phyloP scores from a whole-genome alignment of 2,329 filamentous ascomycete species.

The Alternaria panax region DNA sequence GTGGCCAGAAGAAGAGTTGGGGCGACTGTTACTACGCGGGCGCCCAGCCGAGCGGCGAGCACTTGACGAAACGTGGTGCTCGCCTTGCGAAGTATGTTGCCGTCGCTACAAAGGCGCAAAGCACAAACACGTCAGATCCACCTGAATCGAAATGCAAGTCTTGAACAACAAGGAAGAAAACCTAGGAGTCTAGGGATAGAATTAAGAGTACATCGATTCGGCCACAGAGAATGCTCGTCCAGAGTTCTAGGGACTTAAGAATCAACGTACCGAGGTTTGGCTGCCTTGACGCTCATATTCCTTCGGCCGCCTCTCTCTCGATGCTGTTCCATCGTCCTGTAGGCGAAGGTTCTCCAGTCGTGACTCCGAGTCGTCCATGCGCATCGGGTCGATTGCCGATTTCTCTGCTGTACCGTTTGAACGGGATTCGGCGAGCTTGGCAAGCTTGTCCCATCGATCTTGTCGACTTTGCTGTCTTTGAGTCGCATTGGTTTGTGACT shows the following conservation, averaged over 20 bases:
- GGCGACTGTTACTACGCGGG: slow-evolving; percentile 51
- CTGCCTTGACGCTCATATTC: slow-evolving; percentile 51
- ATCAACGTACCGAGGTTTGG: slow-evolving; percentile 55
- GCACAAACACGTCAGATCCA: slow-evolving; percentile 51
- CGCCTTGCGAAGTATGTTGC: slow-evolving; percentile 48
- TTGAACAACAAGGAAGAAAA: slow-evolving; percentile 41
- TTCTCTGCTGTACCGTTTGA: slow-evolving; percentile 58
- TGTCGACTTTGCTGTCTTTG: slow-evolving; percentile 82
- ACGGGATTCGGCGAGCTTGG: slow-evolving; percentile 77
- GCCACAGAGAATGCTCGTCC: slow-evolving; percentile 49
- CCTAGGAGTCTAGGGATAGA: slow-evolving; percentile 49
- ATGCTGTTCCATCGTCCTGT: slow-evolving; percentile 70
- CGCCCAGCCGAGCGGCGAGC: slow-evolving; percentile 46
- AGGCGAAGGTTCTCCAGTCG: slow-evolving; percentile 88
- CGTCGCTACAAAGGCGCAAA: slow-evolving; percentile 50
- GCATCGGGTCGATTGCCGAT: slow-evolving; percentile 53
- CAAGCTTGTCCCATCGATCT: slow-evolving; percentile 86
- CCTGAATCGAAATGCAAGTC: slow-evolving; percentile 46
- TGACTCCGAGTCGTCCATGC: slow-evolving; percentile 79
- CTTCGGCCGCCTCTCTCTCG: slow-evolving; percentile 49
- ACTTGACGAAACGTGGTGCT: slow-evolving; percentile 41
- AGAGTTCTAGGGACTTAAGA: slow-evolving; percentile 52
- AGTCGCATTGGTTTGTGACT: slow-evolving; percentile 92
- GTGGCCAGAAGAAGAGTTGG: slow-evolving; percentile 46
- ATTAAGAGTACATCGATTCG: slow-evolving; percentile 53